phyloP scores from a whole-genome alignment of 139 green algal species.

The Chlamydomonas sp. region DNA sequence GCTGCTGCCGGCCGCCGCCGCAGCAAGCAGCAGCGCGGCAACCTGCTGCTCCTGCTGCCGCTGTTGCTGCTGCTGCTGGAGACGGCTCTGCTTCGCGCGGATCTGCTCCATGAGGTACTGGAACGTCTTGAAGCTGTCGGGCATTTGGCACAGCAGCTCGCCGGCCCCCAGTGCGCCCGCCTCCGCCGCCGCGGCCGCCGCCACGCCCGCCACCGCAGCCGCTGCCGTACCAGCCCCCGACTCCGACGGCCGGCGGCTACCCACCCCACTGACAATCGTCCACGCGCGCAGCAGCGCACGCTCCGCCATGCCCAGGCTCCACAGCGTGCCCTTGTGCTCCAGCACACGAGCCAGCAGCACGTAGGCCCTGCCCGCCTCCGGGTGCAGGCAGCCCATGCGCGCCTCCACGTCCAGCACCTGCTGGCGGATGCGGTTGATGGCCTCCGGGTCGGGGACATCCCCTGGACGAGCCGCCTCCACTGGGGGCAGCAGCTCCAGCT shows the following conservation, averaged over 20 bases:
- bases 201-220: constrained; percentile 18
- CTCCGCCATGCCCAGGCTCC: constrained; percentile 25
- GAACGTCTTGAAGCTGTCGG: constrained; percentile 34
- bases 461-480: constrained; percentile 23
- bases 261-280: constrained; percentile 14
- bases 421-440: constrained; percentile 32
- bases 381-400: constrained; percentile 13
- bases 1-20: background rate
- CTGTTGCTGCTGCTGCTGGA: constrained; percentile 2
- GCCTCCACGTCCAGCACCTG: constrained; percentile 31
- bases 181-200: background rate
- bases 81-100: constrained; percentile 13
- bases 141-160: constrained; percentile 24
- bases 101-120: constrained; percentile 33
- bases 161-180: background rate
- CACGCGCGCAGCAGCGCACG: constrained; percentile 35
- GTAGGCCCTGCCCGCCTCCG: constrained; percentile 29
- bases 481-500: constrained; percentile 20
- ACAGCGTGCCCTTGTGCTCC: constrained; percentile 25
- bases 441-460: constrained; percentile 23
- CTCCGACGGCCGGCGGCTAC: background rate
- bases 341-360: constrained; percentile 34
- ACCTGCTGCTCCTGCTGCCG: constrained; percentile 31
- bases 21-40: background rate
- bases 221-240: background rate